Percentiles rank a stretch among this genome's conserved stretches.
Conservation (phyloP, 768 basidiomycete species). For the Jaapia argillacea region DNA sequence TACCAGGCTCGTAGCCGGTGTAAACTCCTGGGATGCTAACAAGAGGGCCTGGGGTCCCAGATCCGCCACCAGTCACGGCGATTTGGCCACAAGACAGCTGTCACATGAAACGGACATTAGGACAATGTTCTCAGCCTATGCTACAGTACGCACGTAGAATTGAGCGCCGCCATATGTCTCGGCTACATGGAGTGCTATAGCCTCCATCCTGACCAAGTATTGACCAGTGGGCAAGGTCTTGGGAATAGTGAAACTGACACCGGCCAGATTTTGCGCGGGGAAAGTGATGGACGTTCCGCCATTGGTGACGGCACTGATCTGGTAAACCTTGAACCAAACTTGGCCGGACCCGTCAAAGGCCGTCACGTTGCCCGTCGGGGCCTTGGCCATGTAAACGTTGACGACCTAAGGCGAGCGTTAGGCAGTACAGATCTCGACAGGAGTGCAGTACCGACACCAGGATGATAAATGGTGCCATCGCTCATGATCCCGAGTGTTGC, state of each 20-base stretch:
- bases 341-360: slow-evolving; percentile 29
- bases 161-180: slow-evolving; percentile 18
- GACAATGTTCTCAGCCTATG: no score
- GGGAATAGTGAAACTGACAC: slow-evolving; percentile 22
- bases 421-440: slow-evolving; percentile 21
- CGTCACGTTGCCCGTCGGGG: slow-evolving; percentile 15
- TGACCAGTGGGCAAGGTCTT: slow-evolving; percentile 19
- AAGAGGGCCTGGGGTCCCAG: no score
- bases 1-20: no score
- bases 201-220: slow-evolving; percentile 23
- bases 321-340: slow-evolving; percentile 32
- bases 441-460: background rate
- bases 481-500: background rate
- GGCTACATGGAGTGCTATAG: slow-evolving; percentile 9
- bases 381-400: no score
- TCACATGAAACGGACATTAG: no score
- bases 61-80: no score
- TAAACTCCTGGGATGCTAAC: no score
- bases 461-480: background rate
- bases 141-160: slow-evolving; percentile 13
- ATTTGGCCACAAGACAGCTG: no score
- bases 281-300: background rate
- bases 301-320: background rate
- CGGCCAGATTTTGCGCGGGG: background rate
- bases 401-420: no score